Percentiles rank a stretch among this genome's conserved stretches.
Evolutionary conservation across 768 basidiomycete genomes (phyloP).

Genomic region (Lactifluus pinguis): DNA sequence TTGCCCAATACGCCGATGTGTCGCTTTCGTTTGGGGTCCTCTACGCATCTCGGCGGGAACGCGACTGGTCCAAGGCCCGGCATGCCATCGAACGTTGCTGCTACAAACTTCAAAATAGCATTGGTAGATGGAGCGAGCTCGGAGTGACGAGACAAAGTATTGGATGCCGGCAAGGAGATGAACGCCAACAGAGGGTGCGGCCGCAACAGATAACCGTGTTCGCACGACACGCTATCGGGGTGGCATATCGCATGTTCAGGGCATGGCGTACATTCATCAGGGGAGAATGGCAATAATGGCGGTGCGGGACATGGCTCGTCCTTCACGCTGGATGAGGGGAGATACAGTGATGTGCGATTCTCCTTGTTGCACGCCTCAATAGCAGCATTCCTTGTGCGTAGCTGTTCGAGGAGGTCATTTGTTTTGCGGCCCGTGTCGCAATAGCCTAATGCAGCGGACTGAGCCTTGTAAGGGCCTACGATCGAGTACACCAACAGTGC

Average conservation of each 20-base stretch:
- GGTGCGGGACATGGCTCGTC: constrained; percentile 39
- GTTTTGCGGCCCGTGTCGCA: constrained; percentile 58
- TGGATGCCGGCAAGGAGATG: constrained; percentile 36
- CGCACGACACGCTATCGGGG: constrained; percentile 50
- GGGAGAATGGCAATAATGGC: constrained; percentile 45
- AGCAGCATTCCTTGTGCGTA: constrained; percentile 38
- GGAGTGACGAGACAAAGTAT: constrained; percentile 27
- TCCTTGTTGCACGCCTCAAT: constrained; percentile 48
- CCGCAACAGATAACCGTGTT: constrained; percentile 55
- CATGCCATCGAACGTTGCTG: constrained; percentile 45
- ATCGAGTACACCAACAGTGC: constrained; percentile 26
- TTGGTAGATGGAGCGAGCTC: constrained; percentile 30
- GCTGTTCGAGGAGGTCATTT: constrained; percentile 44
- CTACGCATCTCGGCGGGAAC: constrained; percentile 64
- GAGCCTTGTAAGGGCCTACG: constrained; percentile 44
- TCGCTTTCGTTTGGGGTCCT: constrained; percentile 66
- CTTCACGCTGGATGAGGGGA: constrained; percentile 18
- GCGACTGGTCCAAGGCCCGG: constrained; percentile 72
- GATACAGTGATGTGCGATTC: constrained; percentile 40
- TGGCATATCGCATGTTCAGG: constrained; percentile 55
- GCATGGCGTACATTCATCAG: constrained; percentile 59
- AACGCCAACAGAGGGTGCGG: constrained; percentile 36
- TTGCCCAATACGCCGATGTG: constrained; percentile 70
- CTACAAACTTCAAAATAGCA: constrained; percentile 18
- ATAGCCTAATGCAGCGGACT: constrained; percentile 67